These are phyloP conservation scores for Limonomyces culmigenus DNA, from an alignment of 1,284 basidiomycete species.

Conservation along the genomic window DNA sequence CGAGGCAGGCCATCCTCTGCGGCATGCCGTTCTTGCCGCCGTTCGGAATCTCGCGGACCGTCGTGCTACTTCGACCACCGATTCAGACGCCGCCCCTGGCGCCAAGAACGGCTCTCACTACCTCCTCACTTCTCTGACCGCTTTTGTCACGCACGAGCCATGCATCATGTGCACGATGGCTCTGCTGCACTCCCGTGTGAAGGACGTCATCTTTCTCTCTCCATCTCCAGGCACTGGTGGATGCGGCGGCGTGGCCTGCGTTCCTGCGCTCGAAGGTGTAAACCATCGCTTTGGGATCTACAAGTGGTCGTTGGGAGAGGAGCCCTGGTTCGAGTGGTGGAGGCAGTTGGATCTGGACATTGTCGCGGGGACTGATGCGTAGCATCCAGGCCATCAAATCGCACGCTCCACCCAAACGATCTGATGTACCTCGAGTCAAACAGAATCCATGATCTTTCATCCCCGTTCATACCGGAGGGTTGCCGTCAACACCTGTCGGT, in stretches of 20 bases:
- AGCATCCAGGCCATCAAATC: no score
- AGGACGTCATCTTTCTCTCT: slow-evolving; percentile 62
- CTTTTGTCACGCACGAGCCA: slow-evolving; percentile 88
- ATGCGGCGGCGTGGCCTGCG: slow-evolving; percentile 50
- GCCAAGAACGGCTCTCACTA: slow-evolving; percentile 57
- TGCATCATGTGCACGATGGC: slow-evolving; percentile 96
- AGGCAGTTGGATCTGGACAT: no score
- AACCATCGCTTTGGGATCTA: slow-evolving; percentile 72
- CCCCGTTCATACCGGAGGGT: no score
- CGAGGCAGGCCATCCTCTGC: slow-evolving; percentile 56
- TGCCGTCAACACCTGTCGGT: no score
- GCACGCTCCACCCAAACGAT: no score
- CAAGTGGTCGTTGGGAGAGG: slow-evolving; percentile 26
- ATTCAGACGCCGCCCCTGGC: slow-evolving; percentile 1
- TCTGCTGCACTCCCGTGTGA: slow-evolving; percentile 76
- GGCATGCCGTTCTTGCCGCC: slow-evolving; percentile 69
- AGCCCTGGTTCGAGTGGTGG: slow-evolving; percentile 2
- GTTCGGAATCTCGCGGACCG: slow-evolving; percentile 51
- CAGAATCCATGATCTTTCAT: no score
- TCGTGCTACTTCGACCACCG: slow-evolving; percentile 18
- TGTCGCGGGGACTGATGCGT: no score
- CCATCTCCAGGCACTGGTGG: slow-evolving; percentile 63
- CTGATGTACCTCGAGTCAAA: no score
- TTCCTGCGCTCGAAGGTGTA: slow-evolving; percentile 61
- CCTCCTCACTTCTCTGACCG: slow-evolving; percentile 63